Base-by-base conservation (phyloP, 2,329 filamentous ascomycete genomes). In the Pseudopyrenochaeta lycopersici region DNA sequence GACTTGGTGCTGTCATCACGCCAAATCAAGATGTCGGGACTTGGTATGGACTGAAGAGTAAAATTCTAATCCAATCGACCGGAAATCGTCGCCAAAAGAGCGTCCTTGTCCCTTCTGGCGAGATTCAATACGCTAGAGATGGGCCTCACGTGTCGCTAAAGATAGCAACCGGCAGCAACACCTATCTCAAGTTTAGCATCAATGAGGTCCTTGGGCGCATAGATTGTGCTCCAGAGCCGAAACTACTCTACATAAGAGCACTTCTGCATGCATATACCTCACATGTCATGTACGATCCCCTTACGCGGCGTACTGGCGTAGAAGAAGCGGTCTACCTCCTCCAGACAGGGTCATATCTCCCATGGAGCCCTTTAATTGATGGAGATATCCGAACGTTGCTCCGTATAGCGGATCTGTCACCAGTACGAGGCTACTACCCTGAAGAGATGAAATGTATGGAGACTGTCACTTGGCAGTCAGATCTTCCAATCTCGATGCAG, bases 181-280 rank as follows among this genome's bases (percentile, higher is more conserved):
- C 43, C 0, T 87, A 86, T 52, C 75, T 76, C 0, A 81, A 76
- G 7, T 89, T 83, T 44, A 73, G 72, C 0, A 80, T 89, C 38
- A 81, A 90, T 41, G 64, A 78, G 1, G 64, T 83, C 0, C 76
- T 90, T 1, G 81, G 83, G 0, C 79, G 84, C 0, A 68, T 90
- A 0, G 79, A 83, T 2, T 88, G 85, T 32, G 77, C 86, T 0
- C 74, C 83, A 0, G 87, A 89, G 40, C 84, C 84, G 0, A 66
- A 67, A 0, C 70, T 87, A 0, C 71, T 86, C 0, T 87, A 86
- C 49, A 75, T 75, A 1, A 88, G 87, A 60, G 86, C 85, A 0
- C 69, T 81, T 3, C 67, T 86, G 1, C 88, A 90, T 63, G 88
- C 87, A 0, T 71, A 81, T 4, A 90, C 88, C 0, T 87, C 87